Evolutionary conservation across 768 basidiomycete species (phyloP).

Genomic region (Heimioporus sp.): DNA sequence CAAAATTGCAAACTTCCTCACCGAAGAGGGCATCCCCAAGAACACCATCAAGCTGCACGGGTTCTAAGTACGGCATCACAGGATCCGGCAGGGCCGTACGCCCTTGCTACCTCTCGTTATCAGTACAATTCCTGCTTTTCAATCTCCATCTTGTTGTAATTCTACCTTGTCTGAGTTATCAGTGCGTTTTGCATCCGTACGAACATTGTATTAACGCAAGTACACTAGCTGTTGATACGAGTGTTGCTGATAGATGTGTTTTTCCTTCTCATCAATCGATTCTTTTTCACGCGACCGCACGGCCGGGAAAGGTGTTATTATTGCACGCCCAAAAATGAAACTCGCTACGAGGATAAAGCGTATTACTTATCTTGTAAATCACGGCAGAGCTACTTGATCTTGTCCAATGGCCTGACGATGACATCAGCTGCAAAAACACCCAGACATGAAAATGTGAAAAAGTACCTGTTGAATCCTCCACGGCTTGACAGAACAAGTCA

Average conservation of each 20-base stretch:
- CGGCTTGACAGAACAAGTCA: constrained; percentile 44
- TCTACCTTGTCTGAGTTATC: constrained; percentile 14
- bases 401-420: constrained; percentile 76
- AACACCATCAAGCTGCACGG: constrained; percentile 84
- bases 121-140: constrained; percentile 10
- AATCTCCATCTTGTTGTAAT: constrained; percentile 17
- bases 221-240: constrained; percentile 23
- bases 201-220: constrained; percentile 27
- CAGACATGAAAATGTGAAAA: background rate
- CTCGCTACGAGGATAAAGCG: constrained; percentile 1
- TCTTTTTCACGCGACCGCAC: constrained; percentile 1
- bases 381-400: constrained; percentile 68
- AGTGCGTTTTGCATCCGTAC: constrained; percentile 15
- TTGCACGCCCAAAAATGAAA: constrained; percentile 10
- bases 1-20: constrained; percentile 88
- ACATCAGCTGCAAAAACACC: constrained; percentile 13
- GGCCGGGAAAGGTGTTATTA: background rate
- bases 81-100: constrained; percentile 1
- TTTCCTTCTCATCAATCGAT: constrained; percentile 5
- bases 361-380: constrained; percentile 16
- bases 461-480: constrained; percentile 81
- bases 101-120: constrained; percentile 3
- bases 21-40: constrained; percentile 76
- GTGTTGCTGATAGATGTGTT: constrained; percentile 22
- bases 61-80: constrained; percentile 50